phyloP scores from a whole-genome alignment of 2,329 filamentous ascomycete genomes.

The Teratosphaeriaceae sp. region DNA sequence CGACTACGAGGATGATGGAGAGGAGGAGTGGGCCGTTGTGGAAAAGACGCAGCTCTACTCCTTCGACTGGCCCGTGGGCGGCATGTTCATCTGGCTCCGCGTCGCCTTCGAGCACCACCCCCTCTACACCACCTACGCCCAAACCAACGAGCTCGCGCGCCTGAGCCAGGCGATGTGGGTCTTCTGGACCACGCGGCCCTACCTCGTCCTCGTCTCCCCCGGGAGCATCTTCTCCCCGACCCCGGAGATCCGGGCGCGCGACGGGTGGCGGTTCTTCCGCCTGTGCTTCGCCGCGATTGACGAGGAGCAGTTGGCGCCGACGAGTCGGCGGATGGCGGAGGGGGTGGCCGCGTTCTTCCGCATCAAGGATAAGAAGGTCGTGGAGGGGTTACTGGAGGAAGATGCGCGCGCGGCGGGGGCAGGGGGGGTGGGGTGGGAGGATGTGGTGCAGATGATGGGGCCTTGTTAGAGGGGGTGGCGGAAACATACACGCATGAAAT shows the following conservation, averaged over 20 bases:
- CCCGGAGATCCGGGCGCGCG: slow-evolving; percentile 48
- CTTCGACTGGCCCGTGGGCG: slow-evolving; percentile 72
- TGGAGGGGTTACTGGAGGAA: slow-evolving; percentile 55
- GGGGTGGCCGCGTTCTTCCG: slow-evolving; percentile 71
- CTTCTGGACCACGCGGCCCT: slow-evolving; percentile 61
- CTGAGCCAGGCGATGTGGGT: slow-evolving; percentile 64
- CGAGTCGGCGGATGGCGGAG: slow-evolving; percentile 58
- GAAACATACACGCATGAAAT: too few species aligned
- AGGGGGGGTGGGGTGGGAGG: slow-evolving; percentile 4
- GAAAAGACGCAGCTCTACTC: slow-evolving; percentile 67
- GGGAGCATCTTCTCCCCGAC: slow-evolving; percentile 69
- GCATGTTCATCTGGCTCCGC: slow-evolving; percentile 87
- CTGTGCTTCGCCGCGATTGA: slow-evolving; percentile 80
- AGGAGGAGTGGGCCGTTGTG: slow-evolving; percentile 66
- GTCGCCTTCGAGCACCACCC: slow-evolving; percentile 68
- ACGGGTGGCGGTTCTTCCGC: slow-evolving; percentile 66
- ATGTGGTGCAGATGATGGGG: slow-evolving; percentile 15
- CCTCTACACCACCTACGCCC: slow-evolving; percentile 50
- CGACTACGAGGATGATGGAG: slow-evolving; percentile 22
- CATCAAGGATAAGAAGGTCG: slow-evolving; percentile 58
- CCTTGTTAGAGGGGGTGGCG: slow-evolving; percentile 18
- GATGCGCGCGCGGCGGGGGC: slow-evolving; percentile 16
- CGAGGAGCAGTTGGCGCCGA: slow-evolving; percentile 59
- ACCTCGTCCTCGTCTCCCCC: slow-evolving; percentile 62
- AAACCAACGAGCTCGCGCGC: slow-evolving; percentile 37